Evolutionary conservation across 305 asterid genomes (phyloP).

Genomic region (Fraxinus platypoda): DNA sequence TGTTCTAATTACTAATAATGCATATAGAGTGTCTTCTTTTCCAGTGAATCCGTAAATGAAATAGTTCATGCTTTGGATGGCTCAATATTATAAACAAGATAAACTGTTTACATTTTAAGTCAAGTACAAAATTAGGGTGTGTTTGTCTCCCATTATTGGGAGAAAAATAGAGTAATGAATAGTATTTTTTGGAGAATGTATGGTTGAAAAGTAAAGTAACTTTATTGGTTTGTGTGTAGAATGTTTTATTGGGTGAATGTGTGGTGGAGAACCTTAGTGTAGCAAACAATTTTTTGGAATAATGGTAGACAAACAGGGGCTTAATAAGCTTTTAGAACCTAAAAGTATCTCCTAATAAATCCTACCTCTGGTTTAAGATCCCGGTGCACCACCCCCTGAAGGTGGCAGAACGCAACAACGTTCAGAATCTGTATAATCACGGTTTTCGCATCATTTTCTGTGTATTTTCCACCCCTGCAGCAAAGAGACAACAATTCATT

Average conservation of each 20-base stretch:
- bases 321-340: constrained; percentile 10
- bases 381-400: constrained; percentile 85
- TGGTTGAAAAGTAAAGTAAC: too few species aligned
- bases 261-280: too few species aligned
- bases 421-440: constrained; percentile 72
- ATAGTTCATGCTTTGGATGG: neutral
- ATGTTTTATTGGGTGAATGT: too few species aligned
- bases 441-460: constrained; percentile 72
- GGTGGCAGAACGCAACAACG: constrained; percentile 76
- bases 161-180: too few species aligned
- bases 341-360: neutral
- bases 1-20: neutral
- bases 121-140: neutral
- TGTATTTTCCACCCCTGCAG: constrained; percentile 75
- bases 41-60: neutral
- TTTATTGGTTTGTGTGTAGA: too few species aligned
- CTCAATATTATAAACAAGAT: neutral
- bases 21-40: neutral
- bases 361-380: constrained; percentile 89
- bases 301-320: too few species aligned
- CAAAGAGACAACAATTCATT: constrained; percentile 1
- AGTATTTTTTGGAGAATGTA: too few species aligned
- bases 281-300: too few species aligned
- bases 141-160: too few species aligned
- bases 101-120: neutral